A percentile compares a stretch with the other conserved stretches of the same genome.
These are phyloP conservation scores for Solanum sparsipilum DNA, from an alignment of 257 asterid genomes.

Conservation along the genomic window DNA sequence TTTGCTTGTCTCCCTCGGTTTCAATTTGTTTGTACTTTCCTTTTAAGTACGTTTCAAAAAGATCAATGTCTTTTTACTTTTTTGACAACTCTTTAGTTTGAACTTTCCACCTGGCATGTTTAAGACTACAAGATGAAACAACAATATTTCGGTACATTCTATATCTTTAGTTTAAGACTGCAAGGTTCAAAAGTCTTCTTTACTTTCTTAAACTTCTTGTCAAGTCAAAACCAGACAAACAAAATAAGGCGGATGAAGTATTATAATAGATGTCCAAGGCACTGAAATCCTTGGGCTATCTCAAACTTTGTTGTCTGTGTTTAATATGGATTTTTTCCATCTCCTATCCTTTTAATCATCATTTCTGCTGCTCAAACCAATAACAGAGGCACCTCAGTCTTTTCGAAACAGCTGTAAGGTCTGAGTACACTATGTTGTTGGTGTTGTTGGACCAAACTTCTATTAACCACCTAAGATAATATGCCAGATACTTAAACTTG, in stretches of 20 bases:
- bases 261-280: not conserved
- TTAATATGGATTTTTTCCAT: not conserved
- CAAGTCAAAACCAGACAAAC: not conserved
- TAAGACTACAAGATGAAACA: not conserved
- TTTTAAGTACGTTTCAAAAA: too few relatives aligned
- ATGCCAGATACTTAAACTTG: not conserved
- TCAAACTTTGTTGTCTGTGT: not conserved
- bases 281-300: not conserved
- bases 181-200: not conserved
- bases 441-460: not conserved
- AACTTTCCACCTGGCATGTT: not conserved
- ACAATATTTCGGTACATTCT: not conserved
- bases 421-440: not conserved
- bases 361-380: not conserved
- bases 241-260: not conserved
- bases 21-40: not conserved
- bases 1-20: not conserved
- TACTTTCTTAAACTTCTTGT: not conserved
- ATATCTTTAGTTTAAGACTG: not conserved
- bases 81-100: not conserved
- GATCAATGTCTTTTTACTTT: too few relatives aligned
- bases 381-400: not conserved
- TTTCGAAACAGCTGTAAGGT: not conserved
- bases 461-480: not conserved
- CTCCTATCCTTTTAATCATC: not conserved